Conservation (phyloP, 2,329 filamentous ascomycete species). For the Thermoascus crustaceus region DNA sequence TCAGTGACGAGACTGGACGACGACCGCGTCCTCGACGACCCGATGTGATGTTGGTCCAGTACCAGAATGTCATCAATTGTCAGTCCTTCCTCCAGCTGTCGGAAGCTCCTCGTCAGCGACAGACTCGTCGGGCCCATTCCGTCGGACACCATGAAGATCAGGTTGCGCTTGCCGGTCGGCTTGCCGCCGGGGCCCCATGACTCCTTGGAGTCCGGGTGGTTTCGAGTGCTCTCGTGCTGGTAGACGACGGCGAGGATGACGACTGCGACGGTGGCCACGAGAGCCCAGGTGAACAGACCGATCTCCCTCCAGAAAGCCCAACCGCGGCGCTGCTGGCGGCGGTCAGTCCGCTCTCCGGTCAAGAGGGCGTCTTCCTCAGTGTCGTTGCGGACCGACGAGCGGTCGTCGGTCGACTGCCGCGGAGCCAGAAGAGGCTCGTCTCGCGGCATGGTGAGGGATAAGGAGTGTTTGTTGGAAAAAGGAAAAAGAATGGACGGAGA, state of each 20-base stretch:
- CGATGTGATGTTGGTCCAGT: constrained; percentile 83
- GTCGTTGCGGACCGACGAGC: constrained; percentile 47
- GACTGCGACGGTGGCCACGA: constrained; percentile 69
- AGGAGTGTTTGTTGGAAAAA: background rate
- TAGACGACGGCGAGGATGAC: constrained; percentile 75
- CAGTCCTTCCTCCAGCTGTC: constrained; percentile 67
- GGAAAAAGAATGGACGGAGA: background rate
- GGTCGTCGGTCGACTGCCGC: constrained; percentile 50
- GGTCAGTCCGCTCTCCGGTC: constrained; percentile 43
- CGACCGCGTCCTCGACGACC: constrained; percentile 78
- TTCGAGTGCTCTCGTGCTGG: constrained; percentile 53
- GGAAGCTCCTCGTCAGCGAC: constrained; percentile 75
- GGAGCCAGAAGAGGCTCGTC: constrained; percentile 47
- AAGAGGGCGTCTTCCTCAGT: constrained; percentile 57
- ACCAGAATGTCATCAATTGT: constrained; percentile 66
- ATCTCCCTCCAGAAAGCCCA: constrained; percentile 63
- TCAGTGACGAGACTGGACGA: constrained; percentile 83
- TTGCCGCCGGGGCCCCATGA: constrained; percentile 34
- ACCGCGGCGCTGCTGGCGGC: constrained; percentile 25
- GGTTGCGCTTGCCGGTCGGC: constrained; percentile 67
- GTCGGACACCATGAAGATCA: constrained; percentile 98
- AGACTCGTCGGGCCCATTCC: constrained; percentile 95
- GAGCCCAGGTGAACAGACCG: constrained; percentile 71
- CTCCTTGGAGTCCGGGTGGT: constrained; percentile 18
- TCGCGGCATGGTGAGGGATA: constrained; percentile 22